Conservation (phyloP, 805 yeast genomes). For the Saccharomyces eubayanus region DNA sequence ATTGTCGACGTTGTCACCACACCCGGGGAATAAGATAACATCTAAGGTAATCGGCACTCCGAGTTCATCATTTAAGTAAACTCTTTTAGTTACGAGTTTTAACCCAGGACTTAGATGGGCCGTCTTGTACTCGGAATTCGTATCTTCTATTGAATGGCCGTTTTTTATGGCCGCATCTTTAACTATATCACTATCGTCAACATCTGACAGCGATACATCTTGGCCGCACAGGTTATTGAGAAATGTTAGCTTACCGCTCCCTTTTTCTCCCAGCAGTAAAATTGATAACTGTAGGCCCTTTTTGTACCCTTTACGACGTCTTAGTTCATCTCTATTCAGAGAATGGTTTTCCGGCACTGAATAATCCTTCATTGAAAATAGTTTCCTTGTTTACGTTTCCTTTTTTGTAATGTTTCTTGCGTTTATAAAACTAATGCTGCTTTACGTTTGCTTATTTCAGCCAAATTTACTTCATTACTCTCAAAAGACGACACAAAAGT, state of each 20-base stretch:
- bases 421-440: not conserved
- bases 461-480: not conserved
- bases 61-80: conserved; percentile 50
- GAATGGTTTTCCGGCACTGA: not conserved
- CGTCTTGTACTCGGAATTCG: conserved; percentile 13
- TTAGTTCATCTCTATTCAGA: conserved; percentile 32
- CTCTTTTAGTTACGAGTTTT: conserved; percentile 41
- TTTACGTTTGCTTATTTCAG: not conserved
- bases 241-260: conserved; percentile 68
- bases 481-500: not conserved
- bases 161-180: not conserved
- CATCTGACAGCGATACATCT: conserved; percentile 32
- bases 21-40: conserved; percentile 63
- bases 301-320: conserved; percentile 55
- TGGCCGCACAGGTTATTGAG: conserved; percentile 57
- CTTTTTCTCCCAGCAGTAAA: conserved; percentile 64
- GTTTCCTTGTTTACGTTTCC: not conserved
- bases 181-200: not conserved
- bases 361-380: not conserved
- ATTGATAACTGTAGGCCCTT: conserved; percentile 56
- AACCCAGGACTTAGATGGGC: conserved; percentile 33
- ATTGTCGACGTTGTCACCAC: conserved; percentile 68
- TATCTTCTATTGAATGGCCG: not conserved
- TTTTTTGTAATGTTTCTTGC: not conserved
- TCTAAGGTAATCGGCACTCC: conserved; percentile 46